phyloP scores from a whole-genome alignment of 148 eudicot species.

The Arctostaphylos glauca region DNA sequence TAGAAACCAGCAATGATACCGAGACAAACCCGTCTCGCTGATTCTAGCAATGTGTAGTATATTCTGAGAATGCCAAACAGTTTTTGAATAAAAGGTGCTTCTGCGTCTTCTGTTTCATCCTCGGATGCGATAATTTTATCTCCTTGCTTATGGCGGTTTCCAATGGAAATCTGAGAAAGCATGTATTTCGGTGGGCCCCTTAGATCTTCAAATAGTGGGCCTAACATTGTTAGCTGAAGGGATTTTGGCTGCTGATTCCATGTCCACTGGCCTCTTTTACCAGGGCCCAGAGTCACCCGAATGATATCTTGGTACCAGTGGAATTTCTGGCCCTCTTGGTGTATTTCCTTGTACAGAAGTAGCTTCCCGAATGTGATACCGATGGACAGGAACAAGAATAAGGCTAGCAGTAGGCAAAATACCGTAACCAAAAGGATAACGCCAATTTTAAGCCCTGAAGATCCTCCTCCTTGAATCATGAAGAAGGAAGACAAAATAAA shows the following conservation, averaged over 20 bases:
- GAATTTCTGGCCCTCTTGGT: constrained; percentile 61
- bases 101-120: constrained; percentile 96
- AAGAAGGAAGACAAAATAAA: neutral
- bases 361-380: constrained; percentile 84
- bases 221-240: constrained; percentile 44
- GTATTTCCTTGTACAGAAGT: constrained; percentile 91
- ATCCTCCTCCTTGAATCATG: constrained; percentile 53
- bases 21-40: constrained; percentile 57
- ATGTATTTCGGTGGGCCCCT: constrained; percentile 98
- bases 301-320: constrained; percentile 84
- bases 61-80: constrained; percentile 86
- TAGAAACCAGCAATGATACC: constrained; percentile 64
- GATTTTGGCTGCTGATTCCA: constrained; percentile 63
- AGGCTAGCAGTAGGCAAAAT: constrained; percentile 43
- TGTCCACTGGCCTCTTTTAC: constrained; percentile 95
- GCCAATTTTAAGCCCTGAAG: constrained; percentile 50
- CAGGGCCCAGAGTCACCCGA: constrained; percentile 84
- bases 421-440: constrained; percentile 48
- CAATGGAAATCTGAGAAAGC: constrained; percentile 69
- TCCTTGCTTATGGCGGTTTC: constrained; percentile 29
- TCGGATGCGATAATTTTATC: constrained; percentile 79
- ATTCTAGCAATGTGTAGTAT: constrained; percentile 80
- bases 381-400: constrained; percentile 67
- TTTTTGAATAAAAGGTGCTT: constrained; percentile 90
- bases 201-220: constrained; percentile 89